phyloP scores from a whole-genome alignment of 2,329 filamentous ascomycete species.

The Fusarium oligoseptatum region DNA sequence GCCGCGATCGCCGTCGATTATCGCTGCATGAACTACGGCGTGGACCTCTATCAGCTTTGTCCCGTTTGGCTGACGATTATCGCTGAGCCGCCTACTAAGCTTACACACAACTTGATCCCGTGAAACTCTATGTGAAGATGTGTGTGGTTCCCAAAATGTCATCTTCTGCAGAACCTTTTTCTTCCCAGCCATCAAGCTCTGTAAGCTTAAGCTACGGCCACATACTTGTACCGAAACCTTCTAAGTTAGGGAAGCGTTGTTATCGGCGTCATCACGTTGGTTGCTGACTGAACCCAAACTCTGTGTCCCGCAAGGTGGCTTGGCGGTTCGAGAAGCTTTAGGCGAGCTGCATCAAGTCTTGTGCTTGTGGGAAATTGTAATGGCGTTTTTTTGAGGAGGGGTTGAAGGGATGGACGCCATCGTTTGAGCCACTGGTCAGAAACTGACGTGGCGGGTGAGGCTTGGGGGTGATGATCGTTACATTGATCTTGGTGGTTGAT shows the following conservation, averaged over 20 bases:
- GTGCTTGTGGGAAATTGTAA: background rate
- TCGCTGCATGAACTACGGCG: conserved; percentile 17
- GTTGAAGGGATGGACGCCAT: background rate
- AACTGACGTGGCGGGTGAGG: background rate
- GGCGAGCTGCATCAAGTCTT: background rate
- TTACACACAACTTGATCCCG: background rate
- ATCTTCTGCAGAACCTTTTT: background rate
- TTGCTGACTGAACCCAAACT: background rate
- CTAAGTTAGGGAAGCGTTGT: background rate
- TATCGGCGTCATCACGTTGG: background rate
- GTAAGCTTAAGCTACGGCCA: background rate
- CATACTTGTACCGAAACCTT: background rate
- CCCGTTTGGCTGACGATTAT: background rate
- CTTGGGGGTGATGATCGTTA: background rate
- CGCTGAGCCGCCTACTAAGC: background rate
- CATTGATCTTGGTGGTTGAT: background rate
- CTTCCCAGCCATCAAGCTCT: background rate
- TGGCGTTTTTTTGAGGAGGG: background rate
- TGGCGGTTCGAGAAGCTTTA: background rate
- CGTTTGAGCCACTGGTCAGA: background rate
- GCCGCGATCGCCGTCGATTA: conserved; percentile 25
- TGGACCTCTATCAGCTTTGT: background rate
- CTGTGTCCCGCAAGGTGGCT: background rate
- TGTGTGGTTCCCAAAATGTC: background rate
- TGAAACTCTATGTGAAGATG: background rate